These are phyloP conservation scores for Eucalyptus polyanthemos DNA, from an alignment of 345 rosid genomes.

Conservation along the genomic window DNA sequence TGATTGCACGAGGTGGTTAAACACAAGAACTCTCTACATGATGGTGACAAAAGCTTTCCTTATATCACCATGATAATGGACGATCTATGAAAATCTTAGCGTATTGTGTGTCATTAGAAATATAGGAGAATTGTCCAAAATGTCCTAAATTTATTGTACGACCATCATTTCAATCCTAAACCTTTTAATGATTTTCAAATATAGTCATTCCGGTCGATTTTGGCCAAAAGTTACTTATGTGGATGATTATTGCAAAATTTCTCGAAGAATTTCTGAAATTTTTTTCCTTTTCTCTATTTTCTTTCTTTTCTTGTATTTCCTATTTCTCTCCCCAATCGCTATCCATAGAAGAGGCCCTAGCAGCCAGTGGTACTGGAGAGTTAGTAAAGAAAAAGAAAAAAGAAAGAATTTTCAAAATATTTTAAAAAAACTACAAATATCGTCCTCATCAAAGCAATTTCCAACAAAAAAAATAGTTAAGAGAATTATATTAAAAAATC, in stretches of 20 bases:
- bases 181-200: neutral
- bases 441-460: too few species aligned
- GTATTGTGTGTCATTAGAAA: neutral
- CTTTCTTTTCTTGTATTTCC: neutral
- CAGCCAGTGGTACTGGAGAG: neutral
- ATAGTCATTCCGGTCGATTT: fast-evolving
- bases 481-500: too few species aligned
- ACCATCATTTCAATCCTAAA: neutral
- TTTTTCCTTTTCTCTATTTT: neutral
- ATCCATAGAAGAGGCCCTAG: too few species aligned
- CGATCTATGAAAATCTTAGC: neutral
- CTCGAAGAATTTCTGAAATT: neutral
- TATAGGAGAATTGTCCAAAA: neutral
- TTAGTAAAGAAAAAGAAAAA: neutral
- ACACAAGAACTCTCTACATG: neutral
- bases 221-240: neutral
- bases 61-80: neutral
- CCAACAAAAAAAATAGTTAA: too few species aligned
- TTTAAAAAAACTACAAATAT: neutral
- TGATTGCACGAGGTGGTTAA: neutral
- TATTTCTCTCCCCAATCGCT: too few species aligned
- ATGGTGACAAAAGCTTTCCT: neutral
- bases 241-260: neutral
- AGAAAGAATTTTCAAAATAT: neutral
- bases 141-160: neutral